A percentile compares a stretch with the other conserved stretches of the same genome.
These are phyloP conservation scores for Jimgerdemannia lactiflua DNA, from an alignment of 192 early-diverging fungal species.

Conservation along the genomic window DNA sequence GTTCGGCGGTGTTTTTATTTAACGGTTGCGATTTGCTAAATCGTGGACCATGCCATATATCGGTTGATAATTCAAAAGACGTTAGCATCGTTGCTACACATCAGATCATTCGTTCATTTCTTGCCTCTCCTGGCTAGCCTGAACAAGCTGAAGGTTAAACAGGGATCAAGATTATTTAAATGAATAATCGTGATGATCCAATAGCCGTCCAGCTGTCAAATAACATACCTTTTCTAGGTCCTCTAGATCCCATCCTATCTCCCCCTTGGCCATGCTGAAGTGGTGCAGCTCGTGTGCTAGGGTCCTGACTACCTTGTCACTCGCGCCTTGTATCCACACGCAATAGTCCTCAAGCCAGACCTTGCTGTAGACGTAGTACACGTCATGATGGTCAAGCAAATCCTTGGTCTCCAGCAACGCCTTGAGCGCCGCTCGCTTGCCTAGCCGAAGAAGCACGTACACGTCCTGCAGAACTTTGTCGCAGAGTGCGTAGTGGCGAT, in stretches of 20 bases:
- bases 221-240: slow-evolving; percentile 62
- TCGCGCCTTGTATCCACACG: slow-evolving; percentile 86
- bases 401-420: slow-evolving; percentile 74
- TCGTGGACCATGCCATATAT: no score
- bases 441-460: slow-evolving; percentile 77
- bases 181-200: no score
- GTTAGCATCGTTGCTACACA: no score
- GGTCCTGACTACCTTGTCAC: slow-evolving; percentile 68
- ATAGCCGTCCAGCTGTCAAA: not conserved
- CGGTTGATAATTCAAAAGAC: no score
- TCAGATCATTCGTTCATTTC: no score
- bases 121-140: no score
- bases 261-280: slow-evolving; percentile 62
- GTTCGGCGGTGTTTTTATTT: no score
- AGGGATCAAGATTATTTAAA: no score
- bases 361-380: slow-evolving; percentile 85
- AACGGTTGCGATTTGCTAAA: no score
- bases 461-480: slow-evolving; percentile 79
- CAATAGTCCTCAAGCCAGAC: slow-evolving; percentile 95
- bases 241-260: slow-evolving; percentile 77
- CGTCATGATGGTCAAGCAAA: slow-evolving; percentile 82
- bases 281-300: slow-evolving; percentile 81
- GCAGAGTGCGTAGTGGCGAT: slow-evolving; percentile 76
- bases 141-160: no score
- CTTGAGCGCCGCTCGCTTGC: slow-evolving; percentile 77